These are phyloP conservation scores for Beta macrorhiza DNA, from an alignment of 179 eudicot species.

Conservation along the genomic window DNA sequence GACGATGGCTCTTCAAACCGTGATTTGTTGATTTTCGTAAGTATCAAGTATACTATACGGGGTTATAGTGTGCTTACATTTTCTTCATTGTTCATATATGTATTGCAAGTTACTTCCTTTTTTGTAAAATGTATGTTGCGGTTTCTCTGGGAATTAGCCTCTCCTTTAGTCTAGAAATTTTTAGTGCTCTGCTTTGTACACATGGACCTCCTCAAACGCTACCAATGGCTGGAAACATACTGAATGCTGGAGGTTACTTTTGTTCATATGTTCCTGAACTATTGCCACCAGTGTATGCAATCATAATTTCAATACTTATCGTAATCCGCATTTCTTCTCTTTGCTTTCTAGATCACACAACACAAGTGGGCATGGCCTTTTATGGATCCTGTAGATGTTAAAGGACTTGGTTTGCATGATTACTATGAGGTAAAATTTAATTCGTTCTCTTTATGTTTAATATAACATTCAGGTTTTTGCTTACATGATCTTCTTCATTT, in stretches of 20 bases:
- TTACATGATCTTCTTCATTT: not conserved
- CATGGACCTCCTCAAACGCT: not conserved
- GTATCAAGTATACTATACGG: not conserved
- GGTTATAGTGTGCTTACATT: not conserved
- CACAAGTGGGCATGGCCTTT: slow-evolving; percentile 93
- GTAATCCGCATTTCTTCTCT: not conserved
- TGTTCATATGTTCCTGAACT: not conserved
- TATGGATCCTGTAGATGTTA: slow-evolving; percentile 85
- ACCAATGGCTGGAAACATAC: not conserved
- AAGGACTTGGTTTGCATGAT: slow-evolving; percentile 78
- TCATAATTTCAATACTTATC: not conserved
- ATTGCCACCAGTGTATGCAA: not conserved
- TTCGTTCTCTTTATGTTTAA: not conserved
- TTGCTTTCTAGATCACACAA: slow-evolving; percentile 54
- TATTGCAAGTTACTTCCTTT: not conserved
- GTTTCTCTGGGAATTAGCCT: not conserved
- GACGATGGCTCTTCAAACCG: not conserved
- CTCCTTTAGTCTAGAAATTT: not conserved
- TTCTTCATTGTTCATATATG: not conserved
- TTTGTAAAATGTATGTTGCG: not conserved
- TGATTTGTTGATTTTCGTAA: not conserved
- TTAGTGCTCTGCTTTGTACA: not conserved
- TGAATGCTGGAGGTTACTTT: not conserved
- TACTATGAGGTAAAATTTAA: slow-evolving; percentile 58
- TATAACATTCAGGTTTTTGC: not conserved